Evolutionary conservation across 495 filamentous ascomycete species (phyloP).

Genomic region (Aspergillus sparsus): DNA sequence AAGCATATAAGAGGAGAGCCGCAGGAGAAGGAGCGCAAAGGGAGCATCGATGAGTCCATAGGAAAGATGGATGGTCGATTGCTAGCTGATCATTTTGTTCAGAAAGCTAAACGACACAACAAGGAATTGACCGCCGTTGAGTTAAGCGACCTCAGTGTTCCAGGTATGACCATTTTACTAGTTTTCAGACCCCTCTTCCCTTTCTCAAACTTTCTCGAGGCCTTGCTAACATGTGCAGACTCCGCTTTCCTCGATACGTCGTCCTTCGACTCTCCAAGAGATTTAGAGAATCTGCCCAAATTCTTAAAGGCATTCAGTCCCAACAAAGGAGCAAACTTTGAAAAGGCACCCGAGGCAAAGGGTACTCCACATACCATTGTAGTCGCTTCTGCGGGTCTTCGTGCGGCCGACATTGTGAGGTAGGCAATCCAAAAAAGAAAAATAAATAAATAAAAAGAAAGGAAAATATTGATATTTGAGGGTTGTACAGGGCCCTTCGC

Average conservation of each 20-base stretch:
- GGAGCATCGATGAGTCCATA: constrained; percentile 79
- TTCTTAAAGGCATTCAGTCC: constrained; percentile 71
- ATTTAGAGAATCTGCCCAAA: constrained; percentile 67
- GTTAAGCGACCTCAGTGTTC: constrained; percentile 76
- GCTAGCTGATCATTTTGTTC: constrained; percentile 83
- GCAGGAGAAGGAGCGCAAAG: constrained; percentile 59
- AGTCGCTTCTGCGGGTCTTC: constrained; percentile 72
- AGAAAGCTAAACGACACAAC: constrained; percentile 74
- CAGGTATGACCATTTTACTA: constrained; percentile 56
- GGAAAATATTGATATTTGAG: constrained; percentile 9
- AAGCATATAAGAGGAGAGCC: constrained; percentile 48
- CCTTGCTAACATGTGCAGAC: constrained; percentile 38
- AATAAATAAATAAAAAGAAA: neutral
- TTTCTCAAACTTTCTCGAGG: neutral
- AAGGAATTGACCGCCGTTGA: constrained; percentile 79
- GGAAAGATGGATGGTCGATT: constrained; percentile 77
- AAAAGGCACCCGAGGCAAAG: constrained; percentile 62
- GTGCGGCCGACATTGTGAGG: constrained; percentile 79
- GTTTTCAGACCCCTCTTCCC: neutral
- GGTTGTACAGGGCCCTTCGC: constrained; percentile 59
- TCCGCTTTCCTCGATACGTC: constrained; percentile 71
- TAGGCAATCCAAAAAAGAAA: constrained; percentile 31
- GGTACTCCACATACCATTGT: constrained; percentile 88
- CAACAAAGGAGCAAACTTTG: constrained; percentile 50
- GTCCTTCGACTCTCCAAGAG: constrained; percentile 62